Evolutionary conservation across 2,329 filamentous ascomycete species (phyloP).

Genomic region (Aspergillus sp.): DNA sequence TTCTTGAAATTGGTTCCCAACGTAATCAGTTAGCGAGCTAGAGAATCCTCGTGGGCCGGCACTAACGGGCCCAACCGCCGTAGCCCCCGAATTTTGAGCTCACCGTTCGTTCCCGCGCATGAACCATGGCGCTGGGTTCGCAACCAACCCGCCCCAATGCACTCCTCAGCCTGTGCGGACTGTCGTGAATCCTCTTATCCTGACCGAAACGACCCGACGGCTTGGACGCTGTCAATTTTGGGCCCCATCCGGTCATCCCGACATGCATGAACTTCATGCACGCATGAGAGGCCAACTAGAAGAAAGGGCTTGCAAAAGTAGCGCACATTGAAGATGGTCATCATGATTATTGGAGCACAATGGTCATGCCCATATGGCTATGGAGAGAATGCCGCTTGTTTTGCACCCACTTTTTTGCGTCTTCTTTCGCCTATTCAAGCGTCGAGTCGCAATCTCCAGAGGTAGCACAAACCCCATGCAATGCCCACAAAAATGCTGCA

Average conservation of each 20-base stretch:
- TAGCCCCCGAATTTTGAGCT: conserved; percentile 5
- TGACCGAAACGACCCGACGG: conserved; percentile 19
- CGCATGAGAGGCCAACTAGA: conserved; percentile 1
- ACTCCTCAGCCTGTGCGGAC: conserved; percentile 1
- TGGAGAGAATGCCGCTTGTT: too few relatives aligned
- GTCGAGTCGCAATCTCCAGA: too few relatives aligned
- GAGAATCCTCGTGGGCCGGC: conserved; percentile 2
- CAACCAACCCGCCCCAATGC: conserved; percentile 9
- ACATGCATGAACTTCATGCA: conserved; percentile 18
- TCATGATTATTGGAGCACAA: too few relatives aligned
- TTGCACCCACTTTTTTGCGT: too few relatives aligned
- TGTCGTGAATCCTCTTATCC: conserved; percentile 4
- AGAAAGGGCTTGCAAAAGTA: neutral
- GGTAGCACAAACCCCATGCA: too few relatives aligned
- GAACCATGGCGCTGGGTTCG: conserved; percentile 34
- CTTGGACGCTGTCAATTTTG: conserved; percentile 16
- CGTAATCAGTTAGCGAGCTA: neutral
- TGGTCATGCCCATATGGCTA: too few relatives aligned
- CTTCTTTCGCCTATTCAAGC: too few relatives aligned
- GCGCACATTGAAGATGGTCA: too few relatives aligned
- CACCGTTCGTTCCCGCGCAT: conserved; percentile 20
- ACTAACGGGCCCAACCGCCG: conserved; percentile 23
- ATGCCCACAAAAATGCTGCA: too few relatives aligned
- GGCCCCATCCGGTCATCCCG: conserved; percentile 6
- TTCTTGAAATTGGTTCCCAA: neutral